Base-by-base conservation (phyloP, 2,329 filamentous ascomycete species). In the Didymosphaeria variabile region DNA sequence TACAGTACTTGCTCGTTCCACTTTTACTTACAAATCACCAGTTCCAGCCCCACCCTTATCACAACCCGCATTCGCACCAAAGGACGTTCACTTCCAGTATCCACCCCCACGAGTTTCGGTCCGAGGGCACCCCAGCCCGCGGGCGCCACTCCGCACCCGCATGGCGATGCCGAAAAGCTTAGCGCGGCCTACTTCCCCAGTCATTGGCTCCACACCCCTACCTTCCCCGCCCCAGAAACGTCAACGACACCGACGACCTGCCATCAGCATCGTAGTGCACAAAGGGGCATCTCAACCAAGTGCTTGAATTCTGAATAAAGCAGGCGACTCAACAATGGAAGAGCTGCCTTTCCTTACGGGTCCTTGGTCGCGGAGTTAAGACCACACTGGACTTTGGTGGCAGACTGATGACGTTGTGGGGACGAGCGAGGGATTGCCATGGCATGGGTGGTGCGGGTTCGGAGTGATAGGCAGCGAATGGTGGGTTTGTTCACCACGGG, bases 151-250 rank as follows among this genome's bases (percentile, higher is more conserved):
- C 44, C 23, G 19, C 42, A 23, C 42, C n/a, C 42, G 40, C 17
- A 19, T 19, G 19, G 2, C 8, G 8, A n/a, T 58, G 52, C 59
- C 59, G 60, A 29, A 29, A 59, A 58, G 56, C 52, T 59, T 62
- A 56, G 60, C 55, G 52, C 32, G 34, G 17, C 40, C 26, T n/a
- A 3, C 10, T 32, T 45, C 17, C 36, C 29, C 36, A 5, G 12
- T 44, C 44, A 62, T 62, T 62, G 56, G 60, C 10, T 32, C 13
- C 8, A 23, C 13, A 19, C 40, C 42, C 42, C 38, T 32, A 8
- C 10, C 32, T 32, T 58, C 59, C 59, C 59, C 59, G 59, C 59
- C 51, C 59, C 50, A 56, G 38, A 44, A 50, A 45, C 59, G 59
- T 58, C 55, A 58, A 58, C 54, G 40, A 36, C 58, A 4, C 40